Conservation (phyloP, 176 grass and related monocot genomes). For the Coix lacrymajobi region DNA sequence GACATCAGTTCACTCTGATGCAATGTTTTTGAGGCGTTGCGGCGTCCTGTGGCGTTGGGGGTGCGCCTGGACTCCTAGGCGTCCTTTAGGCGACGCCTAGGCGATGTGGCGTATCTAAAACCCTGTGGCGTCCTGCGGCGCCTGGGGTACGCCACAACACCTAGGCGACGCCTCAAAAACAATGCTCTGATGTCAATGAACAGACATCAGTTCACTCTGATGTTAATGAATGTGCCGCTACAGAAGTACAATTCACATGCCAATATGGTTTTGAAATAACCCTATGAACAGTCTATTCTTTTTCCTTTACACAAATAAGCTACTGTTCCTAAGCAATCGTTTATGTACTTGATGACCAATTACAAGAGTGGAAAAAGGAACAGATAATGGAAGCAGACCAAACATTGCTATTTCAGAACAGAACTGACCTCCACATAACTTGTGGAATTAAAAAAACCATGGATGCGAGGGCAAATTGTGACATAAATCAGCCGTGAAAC, state of each 20-base stretch:
- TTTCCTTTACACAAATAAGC: not conserved
- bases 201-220: not conserved
- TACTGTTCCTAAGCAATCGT: not conserved
- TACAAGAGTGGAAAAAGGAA: not conserved
- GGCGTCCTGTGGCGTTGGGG: too few relatives aligned
- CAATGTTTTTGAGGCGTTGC: too few relatives aligned
- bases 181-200: not conserved
- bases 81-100: too few relatives aligned
- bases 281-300: not conserved
- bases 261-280: not conserved
- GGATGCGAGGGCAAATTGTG: not conserved
- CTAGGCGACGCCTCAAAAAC: too few relatives aligned
- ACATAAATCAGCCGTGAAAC: not conserved
- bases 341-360: not conserved
- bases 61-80: too few relatives aligned
- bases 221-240: not conserved
- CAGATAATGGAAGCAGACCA: not conserved
- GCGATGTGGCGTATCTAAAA: too few relatives aligned
- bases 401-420: not conserved
- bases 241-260: not conserved
- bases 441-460: not conserved
- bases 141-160: too few relatives aligned
- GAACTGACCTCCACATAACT: not conserved
- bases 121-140: too few relatives aligned
- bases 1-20: not conserved